Evolutionary conservation across 2,329 filamentous ascomycete species (phyloP), one percentile per base, ranked within the genome.

Genomic region (Colletotrichum liaoningense): DNA sequence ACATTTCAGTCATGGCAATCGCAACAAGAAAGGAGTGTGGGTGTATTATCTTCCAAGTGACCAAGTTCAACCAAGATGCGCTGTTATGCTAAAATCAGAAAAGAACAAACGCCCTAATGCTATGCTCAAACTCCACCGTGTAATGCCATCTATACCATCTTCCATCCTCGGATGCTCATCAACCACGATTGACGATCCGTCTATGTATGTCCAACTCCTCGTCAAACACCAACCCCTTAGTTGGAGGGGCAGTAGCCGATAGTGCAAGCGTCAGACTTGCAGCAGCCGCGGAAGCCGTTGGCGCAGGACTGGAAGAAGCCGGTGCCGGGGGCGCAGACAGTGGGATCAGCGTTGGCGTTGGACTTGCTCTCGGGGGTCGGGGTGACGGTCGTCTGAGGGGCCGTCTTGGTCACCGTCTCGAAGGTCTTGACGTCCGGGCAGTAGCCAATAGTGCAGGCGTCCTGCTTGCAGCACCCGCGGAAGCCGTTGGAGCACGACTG

Each of bases 221-320:
- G 19, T 28, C 3, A 28, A 16, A 3, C 3, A 19, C 62, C 14
- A 12, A 30, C 28, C 24, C n/a, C 4, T 19, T 72, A 72, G 52
- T 69, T 64, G 59, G 73, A 59, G 19, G 71, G 66, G 57, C 73
- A 74, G 69, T 68, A 65, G 46, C 72, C 72, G 12, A 65, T n/a
- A 26, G 58, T 28, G 60, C 72, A 74, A 30, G 72, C 72, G 14
- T 74, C 72, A 1, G 22, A 11, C 42, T 67, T 69, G 68, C 69
- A 72, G 69, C 72, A 74, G 1, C 72, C 72, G 19, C 64, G 60
- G 64, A 74, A 74, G 7, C 69, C 69, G 59, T 67, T 72, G 46
- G 56, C 55, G 72, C 72, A 74, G 3, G 64, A 59, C 60, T 74
- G 72, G 54, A 72, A 74, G 72, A 68, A 74, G 1, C 72, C 72